Percentiles rank a stretch among this genome's conserved stretches.
These are phyloP conservation scores for Clausena lansium DNA, from an alignment of 345 rosid genomes.

Conservation along the genomic window DNA sequence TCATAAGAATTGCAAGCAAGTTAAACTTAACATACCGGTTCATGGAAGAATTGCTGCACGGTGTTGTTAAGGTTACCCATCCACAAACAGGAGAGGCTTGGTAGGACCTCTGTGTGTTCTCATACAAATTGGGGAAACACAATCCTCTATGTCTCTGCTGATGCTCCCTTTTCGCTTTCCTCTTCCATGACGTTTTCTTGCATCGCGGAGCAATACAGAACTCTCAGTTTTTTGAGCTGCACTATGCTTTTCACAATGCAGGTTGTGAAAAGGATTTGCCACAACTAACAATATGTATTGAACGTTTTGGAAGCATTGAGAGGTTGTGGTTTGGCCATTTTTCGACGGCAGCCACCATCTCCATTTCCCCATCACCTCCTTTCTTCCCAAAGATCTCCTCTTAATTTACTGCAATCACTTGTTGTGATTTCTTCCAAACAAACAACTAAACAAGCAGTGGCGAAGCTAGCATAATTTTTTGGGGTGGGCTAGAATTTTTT, in stretches of 20 bases:
- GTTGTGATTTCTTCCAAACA: not conserved
- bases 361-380: not conserved
- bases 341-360: too few species aligned
- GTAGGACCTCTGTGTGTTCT: not conserved
- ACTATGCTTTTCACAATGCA: not conserved
- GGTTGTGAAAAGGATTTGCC: not conserved
- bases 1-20: too few species aligned
- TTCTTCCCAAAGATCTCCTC: slow-evolving; percentile 1
- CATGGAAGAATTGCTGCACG: not conserved
- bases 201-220: not conserved
- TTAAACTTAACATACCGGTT: not conserved
- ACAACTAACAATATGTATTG: not conserved
- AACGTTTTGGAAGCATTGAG: not conserved
- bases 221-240: not conserved
- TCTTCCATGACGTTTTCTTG: not conserved
- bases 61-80: slow-evolving; percentile 1
- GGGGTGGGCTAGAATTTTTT: too few species aligned
- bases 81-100: not conserved
- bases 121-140: not conserved
- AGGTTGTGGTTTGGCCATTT: not conserved
- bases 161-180: not conserved
- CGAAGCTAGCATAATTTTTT: too few species aligned
- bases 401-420: not conserved
- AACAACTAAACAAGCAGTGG: too few species aligned
- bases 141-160: not conserved